phyloP scores from a whole-genome alignment of 345 rosid genomes.

The Arabidopsis suecica region DNA sequence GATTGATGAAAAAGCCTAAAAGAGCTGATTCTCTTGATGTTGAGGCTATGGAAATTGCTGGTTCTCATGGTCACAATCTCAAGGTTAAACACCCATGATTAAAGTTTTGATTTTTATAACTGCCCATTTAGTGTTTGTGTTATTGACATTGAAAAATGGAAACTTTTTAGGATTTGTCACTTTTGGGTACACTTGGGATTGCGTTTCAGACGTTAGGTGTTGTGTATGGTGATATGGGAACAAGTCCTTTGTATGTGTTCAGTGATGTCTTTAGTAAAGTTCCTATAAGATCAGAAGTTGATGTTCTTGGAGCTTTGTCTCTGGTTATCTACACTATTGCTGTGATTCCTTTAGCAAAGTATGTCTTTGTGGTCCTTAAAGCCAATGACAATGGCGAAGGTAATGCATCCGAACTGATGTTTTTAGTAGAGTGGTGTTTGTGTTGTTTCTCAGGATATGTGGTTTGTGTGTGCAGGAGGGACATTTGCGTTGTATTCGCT shows the following conservation, averaged over 20 bases:
- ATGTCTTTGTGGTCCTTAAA: slow-evolving; percentile 91
- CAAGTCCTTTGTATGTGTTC: slow-evolving; percentile 95
- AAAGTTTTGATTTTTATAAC: slow-evolving; percentile 27
- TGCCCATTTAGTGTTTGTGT: slow-evolving; percentile 1
- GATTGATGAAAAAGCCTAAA: slow-evolving; percentile 72
- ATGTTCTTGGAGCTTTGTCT: slow-evolving; percentile 94
- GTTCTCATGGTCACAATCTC: slow-evolving; percentile 55
- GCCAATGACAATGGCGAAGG: slow-evolving; percentile 99
- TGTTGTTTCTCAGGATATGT: slow-evolving; percentile 48
- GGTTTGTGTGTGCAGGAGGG: slow-evolving; percentile 71
- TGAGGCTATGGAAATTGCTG: slow-evolving; percentile 93
- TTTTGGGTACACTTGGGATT: slow-evolving; percentile 67
- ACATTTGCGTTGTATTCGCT: slow-evolving; percentile 94
- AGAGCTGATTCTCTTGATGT: slow-evolving; percentile 90
- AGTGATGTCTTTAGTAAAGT: slow-evolving; percentile 95
- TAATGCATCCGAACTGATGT: slow-evolving; percentile 23
- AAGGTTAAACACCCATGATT: slow-evolving; percentile 53
- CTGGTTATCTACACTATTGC: slow-evolving; percentile 92
- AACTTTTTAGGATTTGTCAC: slow-evolving; percentile 62
- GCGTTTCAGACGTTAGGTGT: slow-evolving; percentile 99
- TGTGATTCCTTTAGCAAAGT: slow-evolving; percentile 83
- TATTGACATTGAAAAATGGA: slow-evolving; percentile 7
- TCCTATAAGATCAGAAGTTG: slow-evolving; percentile 72
- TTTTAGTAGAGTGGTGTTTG: slow-evolving; percentile 43
- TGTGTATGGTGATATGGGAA: slow-evolving; percentile 98